Percentiles rank a stretch among this genome's conserved stretches.
phyloP scores from a whole-genome alignment of 1,284 basidiomycete species.

The Naganishia cerealis region DNA sequence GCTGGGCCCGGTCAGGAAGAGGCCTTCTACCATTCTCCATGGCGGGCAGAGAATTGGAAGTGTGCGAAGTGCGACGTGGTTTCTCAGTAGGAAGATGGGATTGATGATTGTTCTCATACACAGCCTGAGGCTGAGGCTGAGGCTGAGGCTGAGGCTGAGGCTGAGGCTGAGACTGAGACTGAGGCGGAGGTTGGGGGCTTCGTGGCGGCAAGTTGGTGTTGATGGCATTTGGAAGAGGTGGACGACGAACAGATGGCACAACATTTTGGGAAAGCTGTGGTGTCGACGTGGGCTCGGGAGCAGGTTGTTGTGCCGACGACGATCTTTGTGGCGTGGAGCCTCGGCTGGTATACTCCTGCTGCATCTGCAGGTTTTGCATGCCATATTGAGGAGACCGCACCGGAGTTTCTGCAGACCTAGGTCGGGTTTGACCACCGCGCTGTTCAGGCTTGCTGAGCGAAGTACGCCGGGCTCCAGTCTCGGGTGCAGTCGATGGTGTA shows the following conservation, averaged over 20 bases:
- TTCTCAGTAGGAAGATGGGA: background rate
- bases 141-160: slow-evolving; percentile 29
- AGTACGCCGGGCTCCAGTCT: slow-evolving; percentile 40
- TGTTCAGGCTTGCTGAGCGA: slow-evolving; percentile 51
- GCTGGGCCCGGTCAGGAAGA: slow-evolving; percentile 16
- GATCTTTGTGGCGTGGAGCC: slow-evolving; percentile 24
- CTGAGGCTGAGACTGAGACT: slow-evolving; percentile 28
- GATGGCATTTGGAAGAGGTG: slow-evolving; percentile 31
- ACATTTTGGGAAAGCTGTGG: slow-evolving; percentile 34
- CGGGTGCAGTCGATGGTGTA: slow-evolving; percentile 19
- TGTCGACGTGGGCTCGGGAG: slow-evolving; percentile 33
- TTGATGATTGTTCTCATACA: background rate
- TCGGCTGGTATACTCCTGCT: slow-evolving; percentile 63
- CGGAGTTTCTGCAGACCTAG: slow-evolving; percentile 65
- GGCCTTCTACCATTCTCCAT: slow-evolving; percentile 27
- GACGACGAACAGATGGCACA: slow-evolving; percentile 30
- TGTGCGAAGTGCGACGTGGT: slow-evolving; percentile 16
- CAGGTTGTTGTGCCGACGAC: slow-evolving; percentile 8
- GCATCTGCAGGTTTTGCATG: slow-evolving; percentile 86
- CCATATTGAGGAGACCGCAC: slow-evolving; percentile 87
- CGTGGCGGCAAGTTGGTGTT: slow-evolving; percentile 33
- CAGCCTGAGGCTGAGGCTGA: slow-evolving; percentile 29
- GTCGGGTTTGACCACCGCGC: slow-evolving; percentile 38
- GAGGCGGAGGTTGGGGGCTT: slow-evolving; percentile 30
- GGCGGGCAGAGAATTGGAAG: slow-evolving; percentile 25